Evolutionary conservation across 1,284 basidiomycete species (phyloP).

Genomic region (Cutaneotrichosporon mucoides): DNA sequence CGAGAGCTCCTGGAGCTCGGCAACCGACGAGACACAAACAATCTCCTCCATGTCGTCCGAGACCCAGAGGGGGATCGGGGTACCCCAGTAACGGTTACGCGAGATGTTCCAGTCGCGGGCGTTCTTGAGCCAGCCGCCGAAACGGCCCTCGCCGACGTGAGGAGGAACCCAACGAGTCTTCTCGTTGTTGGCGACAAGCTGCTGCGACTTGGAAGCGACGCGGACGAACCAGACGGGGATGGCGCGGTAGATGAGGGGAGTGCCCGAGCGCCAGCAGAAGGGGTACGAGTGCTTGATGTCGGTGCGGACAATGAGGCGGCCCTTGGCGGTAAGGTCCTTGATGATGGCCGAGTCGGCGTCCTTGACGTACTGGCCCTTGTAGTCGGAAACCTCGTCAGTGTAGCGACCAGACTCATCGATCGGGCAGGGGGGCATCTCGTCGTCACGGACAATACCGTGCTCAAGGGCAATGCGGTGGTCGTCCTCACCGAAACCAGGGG

Average conservation of each 20-base stretch:
- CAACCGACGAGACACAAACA: slow-evolving; percentile 81
- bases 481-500: slow-evolving; percentile 97
- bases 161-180: slow-evolving; percentile 94
- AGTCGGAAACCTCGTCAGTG: slow-evolving; percentile 85
- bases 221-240: slow-evolving; percentile 96
- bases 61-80: slow-evolving; percentile 94
- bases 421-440: slow-evolving; percentile 94
- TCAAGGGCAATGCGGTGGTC: slow-evolving; percentile 91
- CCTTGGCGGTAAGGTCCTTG: slow-evolving; percentile 83
- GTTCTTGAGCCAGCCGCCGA: slow-evolving; percentile 96
- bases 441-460: slow-evolving; percentile 72
- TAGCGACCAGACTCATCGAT: slow-evolving; percentile 86
- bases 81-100: slow-evolving; percentile 99
- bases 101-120: slow-evolving; percentile 99
- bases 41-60: slow-evolving; percentile 93
- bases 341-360: slow-evolving; percentile 92
- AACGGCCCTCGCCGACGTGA: slow-evolving; percentile 82
- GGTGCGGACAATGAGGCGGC: slow-evolving; percentile 81
- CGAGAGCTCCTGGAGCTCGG: slow-evolving; percentile 80
- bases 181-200: slow-evolving; percentile 86
- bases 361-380: slow-evolving; percentile 88
- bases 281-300: slow-evolving; percentile 90
- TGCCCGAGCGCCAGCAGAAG: slow-evolving; percentile 95
- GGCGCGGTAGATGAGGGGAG: slow-evolving; percentile 93
- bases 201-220: slow-evolving; percentile 76